phyloP scores from a whole-genome alignment of 805 yeast genomes.

The Nakazawaea sp. region DNA sequence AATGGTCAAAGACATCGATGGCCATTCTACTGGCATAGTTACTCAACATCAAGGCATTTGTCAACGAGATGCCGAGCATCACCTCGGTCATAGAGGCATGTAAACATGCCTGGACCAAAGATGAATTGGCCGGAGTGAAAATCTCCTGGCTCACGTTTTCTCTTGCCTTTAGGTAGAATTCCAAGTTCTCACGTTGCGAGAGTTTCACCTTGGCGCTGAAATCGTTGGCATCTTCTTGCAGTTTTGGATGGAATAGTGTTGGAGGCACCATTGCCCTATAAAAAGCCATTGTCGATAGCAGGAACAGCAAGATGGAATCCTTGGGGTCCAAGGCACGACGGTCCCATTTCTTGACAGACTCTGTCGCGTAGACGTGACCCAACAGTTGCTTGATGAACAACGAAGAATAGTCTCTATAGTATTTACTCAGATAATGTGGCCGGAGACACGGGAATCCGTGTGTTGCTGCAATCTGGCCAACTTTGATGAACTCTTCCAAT shows the following conservation, averaged over 20 bases:
- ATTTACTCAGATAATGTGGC: slow-evolving; percentile 8
- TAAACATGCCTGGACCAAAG: slow-evolving; percentile 3
- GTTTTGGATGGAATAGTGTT: background rate
- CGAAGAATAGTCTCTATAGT: slow-evolving; percentile 1
- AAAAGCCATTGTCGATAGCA: background rate
- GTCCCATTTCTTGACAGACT: background rate
- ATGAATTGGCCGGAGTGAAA: background rate
- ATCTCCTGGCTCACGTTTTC: background rate
- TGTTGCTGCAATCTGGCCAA: background rate
- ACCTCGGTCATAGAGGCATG: slow-evolving; percentile 6
- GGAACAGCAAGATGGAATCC: too few species aligned
- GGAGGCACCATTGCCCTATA: slow-evolving; percentile 5
- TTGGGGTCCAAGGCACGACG: too few species aligned
- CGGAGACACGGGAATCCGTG: slow-evolving; percentile 6
- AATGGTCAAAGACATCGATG: slow-evolving; percentile 9
- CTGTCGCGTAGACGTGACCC: background rate
- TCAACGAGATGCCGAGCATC: slow-evolving; percentile 3
- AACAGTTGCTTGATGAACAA: background rate
- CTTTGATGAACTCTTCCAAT: background rate
- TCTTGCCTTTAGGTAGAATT: background rate
- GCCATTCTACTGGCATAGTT: slow-evolving; percentile 3
- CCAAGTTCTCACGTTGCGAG: background rate
- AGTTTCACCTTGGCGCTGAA: background rate
- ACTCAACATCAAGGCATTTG: background rate
- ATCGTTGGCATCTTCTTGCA: background rate